Evolutionary conservation across 495 filamentous ascomycete species (phyloP), one percentile per base, ranked within the genome.

Genomic region (Trichoderma reesei): DNA sequence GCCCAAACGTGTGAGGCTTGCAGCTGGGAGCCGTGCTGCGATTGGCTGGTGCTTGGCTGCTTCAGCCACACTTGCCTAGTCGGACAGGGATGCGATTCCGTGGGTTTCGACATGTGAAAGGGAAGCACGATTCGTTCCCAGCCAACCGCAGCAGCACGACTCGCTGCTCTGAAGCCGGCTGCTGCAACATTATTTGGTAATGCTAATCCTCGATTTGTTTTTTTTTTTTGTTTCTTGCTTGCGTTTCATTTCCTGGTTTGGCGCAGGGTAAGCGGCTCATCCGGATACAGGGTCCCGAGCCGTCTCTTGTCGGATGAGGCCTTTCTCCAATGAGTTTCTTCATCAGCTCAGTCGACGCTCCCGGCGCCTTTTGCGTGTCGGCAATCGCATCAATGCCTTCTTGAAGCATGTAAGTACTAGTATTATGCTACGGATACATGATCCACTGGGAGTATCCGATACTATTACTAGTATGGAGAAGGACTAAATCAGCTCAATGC

Each of bases 1-100:
- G 46, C 46, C 46, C 16, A 56, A n/a, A 56, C 51, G 26, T 34
- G 51, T 56, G 51, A 56, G 51, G 51, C 51, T 56, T 56, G 51
- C 51, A 34, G 51, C 26, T 16, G 0, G 51, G 31, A 13, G 51
- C 26, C 20, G 26, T 8, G 4, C 31, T 5, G 20, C 26, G 26
- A 56, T 56, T 56, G 51, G 51, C 31, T 16, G 42, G 8, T 5
- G 42, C 42, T 46, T 18, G 42, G 11, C 42, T 9, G 26, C 46
- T 9, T 33, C 26, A 56, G 51, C 51, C 51, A 56, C 51, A 56
- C 51, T 26, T 56, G 18, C 18, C 48, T 14, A 18, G 42, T 26
- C 26, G 26, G 26, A 26, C 20, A 31, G 48, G 51, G 20, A 56
- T 56, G 46, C 14, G 20, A 1, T 33, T 20, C 51, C 9, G 2